Percentiles rank a stretch among this genome's conserved stretches.
Conservation (phyloP, 345 rosid genomes). For the Populus euphratica region DNA sequence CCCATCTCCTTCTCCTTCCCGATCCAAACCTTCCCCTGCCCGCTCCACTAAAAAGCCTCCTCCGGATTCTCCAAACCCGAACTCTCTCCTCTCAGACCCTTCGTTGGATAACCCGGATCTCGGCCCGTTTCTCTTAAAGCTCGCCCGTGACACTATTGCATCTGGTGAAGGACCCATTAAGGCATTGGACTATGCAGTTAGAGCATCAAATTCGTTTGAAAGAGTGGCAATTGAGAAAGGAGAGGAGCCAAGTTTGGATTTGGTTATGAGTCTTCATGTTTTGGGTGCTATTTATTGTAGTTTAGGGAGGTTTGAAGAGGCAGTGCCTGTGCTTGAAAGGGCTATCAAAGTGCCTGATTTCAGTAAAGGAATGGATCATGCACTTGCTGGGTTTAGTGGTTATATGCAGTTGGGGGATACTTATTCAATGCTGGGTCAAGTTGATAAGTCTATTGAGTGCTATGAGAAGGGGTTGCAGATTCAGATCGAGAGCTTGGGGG, state of each 20-base stretch:
- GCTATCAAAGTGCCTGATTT: slow-evolving; percentile 83
- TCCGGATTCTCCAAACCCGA: slow-evolving; percentile 51
- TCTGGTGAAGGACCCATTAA: slow-evolving; percentile 90
- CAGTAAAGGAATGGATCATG: slow-evolving; percentile 70
- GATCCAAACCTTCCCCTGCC: slow-evolving; percentile 74
- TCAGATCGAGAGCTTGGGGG: slow-evolving; percentile 93
- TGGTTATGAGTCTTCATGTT: slow-evolving; percentile 94
- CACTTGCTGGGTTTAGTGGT: slow-evolving; percentile 88
- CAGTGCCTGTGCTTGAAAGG: slow-evolving; percentile 76
- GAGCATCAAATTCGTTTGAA: slow-evolving; percentile 88
- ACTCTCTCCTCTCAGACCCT: slow-evolving; percentile 37
- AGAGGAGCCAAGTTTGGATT: slow-evolving; percentile 81
- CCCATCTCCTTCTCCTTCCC: slow-evolving; percentile 76
- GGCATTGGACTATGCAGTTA: slow-evolving; percentile 87
- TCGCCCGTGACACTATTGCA: slow-evolving; percentile 90
- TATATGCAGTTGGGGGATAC: slow-evolving; percentile 98
- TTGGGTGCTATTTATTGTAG: slow-evolving; percentile 93
- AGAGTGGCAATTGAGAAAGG: slow-evolving; percentile 24
- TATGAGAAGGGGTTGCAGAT: slow-evolving; percentile 90
- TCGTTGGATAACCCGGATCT: slow-evolving; percentile 98
- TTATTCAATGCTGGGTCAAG: slow-evolving; percentile 91
- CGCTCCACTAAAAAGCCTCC: slow-evolving; percentile 68
- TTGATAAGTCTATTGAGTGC: slow-evolving; percentile 72
- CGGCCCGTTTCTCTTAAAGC: slow-evolving; percentile 91
- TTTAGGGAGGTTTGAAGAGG: slow-evolving; percentile 89